Base-by-base conservation (phyloP, 2,329 filamentous ascomycete genomes). In the Apiospora rasikravindrae region DNA sequence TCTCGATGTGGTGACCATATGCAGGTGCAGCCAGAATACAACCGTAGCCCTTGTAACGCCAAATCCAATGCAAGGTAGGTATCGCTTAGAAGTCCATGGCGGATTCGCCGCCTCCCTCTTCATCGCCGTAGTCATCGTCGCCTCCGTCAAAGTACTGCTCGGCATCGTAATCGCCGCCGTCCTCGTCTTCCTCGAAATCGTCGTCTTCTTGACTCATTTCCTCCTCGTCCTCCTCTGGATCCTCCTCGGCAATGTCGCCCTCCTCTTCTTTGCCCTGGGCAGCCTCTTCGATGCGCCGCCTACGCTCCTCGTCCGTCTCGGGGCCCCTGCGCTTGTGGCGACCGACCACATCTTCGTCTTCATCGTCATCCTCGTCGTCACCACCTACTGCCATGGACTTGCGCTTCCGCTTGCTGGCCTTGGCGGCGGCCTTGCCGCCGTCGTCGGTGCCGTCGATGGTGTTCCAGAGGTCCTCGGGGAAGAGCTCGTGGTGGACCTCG, bases 81-180 rank as follows among this genome's bases (percentile, higher is more conserved):
- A 66, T 29, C 29, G 51, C 26, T 71, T 49, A 69, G 47, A 69
- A 69, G 49, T 69, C 68, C 68, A 69, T 57, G 4, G 68, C 68
- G 14, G 45, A 51, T 8, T 81, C 82, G 8, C 80, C 83, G 37
- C 80, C 87, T 37, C 80, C 87, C 45, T 88, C 88, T 33, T 88
- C 88, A 10, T 85, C 86, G 13, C 86, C 86, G 4, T 84, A 87
- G 33, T 89, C 87, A n/a, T 83, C 82, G 73, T 88, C 87, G 16
- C 87, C 88, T 33, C 85, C 87, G 73, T 90, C 88, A 77, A 90
- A 90, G 81, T 90, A 90, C 13, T 84, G 84, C 76, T 91, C 89
- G 2, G 89, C 89, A 64, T 90, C 86, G 77, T 91, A 91, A 73
- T 90, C 89, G 10, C 89, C 88, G 1, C 87, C 89, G 68, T 88